These are phyloP conservation scores for Ceriops tagal DNA, from an alignment of 345 rosid species.

Conservation along the genomic window DNA sequence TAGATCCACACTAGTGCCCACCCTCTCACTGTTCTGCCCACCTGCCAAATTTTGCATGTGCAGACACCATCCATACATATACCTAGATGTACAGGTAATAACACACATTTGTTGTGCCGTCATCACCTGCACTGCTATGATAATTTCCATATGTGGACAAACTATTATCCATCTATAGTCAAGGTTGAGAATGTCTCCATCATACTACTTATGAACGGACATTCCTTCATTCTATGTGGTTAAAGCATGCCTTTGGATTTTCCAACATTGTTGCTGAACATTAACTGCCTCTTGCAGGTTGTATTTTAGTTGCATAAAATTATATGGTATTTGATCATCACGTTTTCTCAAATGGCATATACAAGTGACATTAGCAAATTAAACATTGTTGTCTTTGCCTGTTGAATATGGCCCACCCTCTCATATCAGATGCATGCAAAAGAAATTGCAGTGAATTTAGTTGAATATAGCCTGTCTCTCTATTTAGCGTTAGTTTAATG, in stretches of 20 bases:
- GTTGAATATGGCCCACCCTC: background rate
- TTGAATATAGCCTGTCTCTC: background rate
- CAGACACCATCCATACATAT: too few relatives aligned
- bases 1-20: too few relatives aligned
- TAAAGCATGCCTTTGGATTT: background rate
- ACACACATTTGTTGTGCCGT: too few relatives aligned
- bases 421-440: background rate
- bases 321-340: background rate
- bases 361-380: background rate
- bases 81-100: too few relatives aligned
- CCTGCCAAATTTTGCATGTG: too few relatives aligned
- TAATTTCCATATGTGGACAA: too few relatives aligned
- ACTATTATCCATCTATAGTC: too few relatives aligned
- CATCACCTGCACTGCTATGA: too few relatives aligned
- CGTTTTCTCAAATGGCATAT: background rate
- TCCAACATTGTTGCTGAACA: too few relatives aligned
- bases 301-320: slow-evolving; percentile 3
- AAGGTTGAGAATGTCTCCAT: background rate
- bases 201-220: background rate
- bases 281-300: background rate
- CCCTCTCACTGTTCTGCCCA: too few relatives aligned
- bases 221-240: background rate
- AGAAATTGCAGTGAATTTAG: too few relatives aligned
- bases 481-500: background rate
- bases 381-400: background rate